Base-by-base conservation (phyloP, 2,329 filamentous ascomycete genomes). In the Fusarium neocosmosporiellum region DNA sequence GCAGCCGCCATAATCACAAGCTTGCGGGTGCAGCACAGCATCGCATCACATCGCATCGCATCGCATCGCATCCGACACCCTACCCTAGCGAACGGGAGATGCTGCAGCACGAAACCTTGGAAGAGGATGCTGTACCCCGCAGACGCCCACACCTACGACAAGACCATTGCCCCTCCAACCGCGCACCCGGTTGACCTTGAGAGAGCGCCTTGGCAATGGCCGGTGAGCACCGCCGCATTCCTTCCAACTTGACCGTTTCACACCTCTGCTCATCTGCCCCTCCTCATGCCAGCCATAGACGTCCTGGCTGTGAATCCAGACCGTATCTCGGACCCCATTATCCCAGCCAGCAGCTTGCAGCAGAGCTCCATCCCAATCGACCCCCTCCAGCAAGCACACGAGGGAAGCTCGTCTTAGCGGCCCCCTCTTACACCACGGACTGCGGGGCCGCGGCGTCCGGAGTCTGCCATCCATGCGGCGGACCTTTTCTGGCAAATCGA, bases 381-480 rank as follows among this genome's bases (percentile, higher is more conserved):
- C 67, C 55, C 46, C 59, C 59, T 46, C 61, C 31, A 48, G 37
- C 66, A 70, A 37, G 34, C 37, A 62, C 37, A 62, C 59, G 13
- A 65, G 59, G 54, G 65, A 55, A 63, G 67, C 67, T 73, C 67
- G 57, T 64, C 29, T 73, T 73, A 65, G 71, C 54, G 67, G 50
- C 59, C 58, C 54, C 50, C 59, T 62, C 50, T 70, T 65, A 34
- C 34, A 66, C 48, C 66, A 67, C 58, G 54, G 66, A 72, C 61
- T 67, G 74, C 70, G 74, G 74, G 74, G 72, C 72, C 62, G 68
- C 31, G 48, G 65, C 34, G 67, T 65, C 67, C 66, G 65, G 41
- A 57, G 37, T 63, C 50, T 55, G 37, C 43, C 39, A 54, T 68
- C 33, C 43, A 43, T 67, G 48, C 31, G 29, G 14, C 43, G 54